Evolutionary conservation across 2,329 filamentous ascomycete genomes (phyloP).

Genomic region (Fusarium subglutinans): DNA sequence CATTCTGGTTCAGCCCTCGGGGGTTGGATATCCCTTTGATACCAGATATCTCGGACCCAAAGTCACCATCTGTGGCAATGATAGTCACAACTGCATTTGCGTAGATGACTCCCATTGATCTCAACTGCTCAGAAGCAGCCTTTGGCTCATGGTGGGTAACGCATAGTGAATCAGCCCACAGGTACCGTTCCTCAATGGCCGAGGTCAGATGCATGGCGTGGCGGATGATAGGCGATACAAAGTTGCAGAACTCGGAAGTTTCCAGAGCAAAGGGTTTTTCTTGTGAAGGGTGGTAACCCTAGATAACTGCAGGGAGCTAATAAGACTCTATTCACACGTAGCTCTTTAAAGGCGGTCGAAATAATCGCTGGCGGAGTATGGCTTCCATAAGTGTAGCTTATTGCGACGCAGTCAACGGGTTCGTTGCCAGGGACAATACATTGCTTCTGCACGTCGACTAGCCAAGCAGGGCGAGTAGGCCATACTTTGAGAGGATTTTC

Average conservation of each 20-base stretch:
- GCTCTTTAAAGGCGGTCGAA: fast-evolving
- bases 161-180: constrained; percentile 8
- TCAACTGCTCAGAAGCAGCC: not conserved
- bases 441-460: not conserved
- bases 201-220: constrained; percentile 1
- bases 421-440: not conserved
- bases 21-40: not conserved
- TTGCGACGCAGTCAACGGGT: not conserved
- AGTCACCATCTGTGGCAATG: constrained; percentile 1
- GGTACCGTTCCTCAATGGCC: not conserved
- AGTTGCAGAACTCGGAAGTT: not conserved
- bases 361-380: not conserved
- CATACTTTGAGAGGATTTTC: constrained; percentile 8
- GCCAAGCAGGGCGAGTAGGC: not conserved
- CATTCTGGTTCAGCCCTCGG: not conserved
- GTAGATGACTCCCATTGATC: constrained; percentile 4
- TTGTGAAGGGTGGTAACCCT: too few relatives aligned
- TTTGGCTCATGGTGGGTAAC: not conserved
- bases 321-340: not conserved
- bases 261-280: not conserved
- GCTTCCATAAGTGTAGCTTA: constrained; percentile 3
- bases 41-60: not conserved
- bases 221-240: not conserved
- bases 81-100: constrained; percentile 3
- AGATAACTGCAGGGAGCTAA: too few relatives aligned